Percentiles rank a stretch among this genome's conserved stretches.
These are phyloP conservation scores for Apophysomyces ossiformis DNA, from an alignment of 371 early-diverging fungal species.

Conservation along the genomic window DNA sequence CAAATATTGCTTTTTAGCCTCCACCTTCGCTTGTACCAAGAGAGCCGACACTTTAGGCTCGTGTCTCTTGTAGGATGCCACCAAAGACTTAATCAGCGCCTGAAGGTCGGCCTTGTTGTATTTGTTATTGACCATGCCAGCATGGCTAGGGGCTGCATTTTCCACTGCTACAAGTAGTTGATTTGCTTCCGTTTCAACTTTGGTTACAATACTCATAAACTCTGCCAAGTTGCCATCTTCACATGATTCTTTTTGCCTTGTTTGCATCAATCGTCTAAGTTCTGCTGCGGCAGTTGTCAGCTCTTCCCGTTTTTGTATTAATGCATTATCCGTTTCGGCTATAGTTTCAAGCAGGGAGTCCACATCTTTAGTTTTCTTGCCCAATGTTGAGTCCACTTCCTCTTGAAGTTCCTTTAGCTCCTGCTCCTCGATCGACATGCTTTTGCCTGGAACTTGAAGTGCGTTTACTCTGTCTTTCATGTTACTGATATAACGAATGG, in stretches of 20 bases:
- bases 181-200: constrained; percentile 43
- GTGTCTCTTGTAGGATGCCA: constrained; percentile 29
- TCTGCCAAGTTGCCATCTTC: constrained; percentile 41
- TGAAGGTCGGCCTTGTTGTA: constrained; percentile 57
- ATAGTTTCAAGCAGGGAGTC: constrained; percentile 20
- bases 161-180: constrained; percentile 33
- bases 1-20: constrained; percentile 46
- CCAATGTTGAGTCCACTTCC: constrained; percentile 23
- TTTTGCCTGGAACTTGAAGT: constrained; percentile 30
- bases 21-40: constrained; percentile 33
- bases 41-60: constrained; percentile 34
- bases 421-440: constrained; percentile 24
- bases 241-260: constrained; percentile 31
- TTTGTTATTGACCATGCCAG: constrained; percentile 35
- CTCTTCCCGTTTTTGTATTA: constrained; percentile 22
- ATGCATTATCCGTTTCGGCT: constrained; percentile 20
- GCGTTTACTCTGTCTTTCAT: constrained; percentile 34
- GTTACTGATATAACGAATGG: constrained; percentile 28
- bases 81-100: constrained; percentile 43
- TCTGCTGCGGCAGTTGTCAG: constrained; percentile 21
- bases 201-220: constrained; percentile 50
- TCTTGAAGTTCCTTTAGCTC: constrained; percentile 35
- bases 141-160: constrained; percentile 41
- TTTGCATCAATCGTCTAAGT: constrained; percentile 28
- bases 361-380: constrained; percentile 26